Conservation (phyloP, 768 basidiomycete genomes). For the Termitomyces sp. region DNA sequence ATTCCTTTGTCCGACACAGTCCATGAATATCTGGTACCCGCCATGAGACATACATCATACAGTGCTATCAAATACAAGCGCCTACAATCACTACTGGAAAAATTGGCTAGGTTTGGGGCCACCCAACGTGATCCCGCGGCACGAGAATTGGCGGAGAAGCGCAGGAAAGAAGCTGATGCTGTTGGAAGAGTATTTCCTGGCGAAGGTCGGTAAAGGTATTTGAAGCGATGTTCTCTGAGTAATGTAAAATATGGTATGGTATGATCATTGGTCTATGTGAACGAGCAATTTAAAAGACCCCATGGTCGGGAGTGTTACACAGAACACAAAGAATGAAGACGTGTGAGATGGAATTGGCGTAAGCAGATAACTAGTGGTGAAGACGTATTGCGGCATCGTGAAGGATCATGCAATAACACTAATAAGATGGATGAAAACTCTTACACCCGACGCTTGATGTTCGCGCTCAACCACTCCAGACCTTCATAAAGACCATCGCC, state of each 20-base stretch:
- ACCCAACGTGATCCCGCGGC: constrained; percentile 52
- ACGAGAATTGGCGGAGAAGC: constrained; percentile 63
- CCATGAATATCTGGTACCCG: constrained; percentile 73
- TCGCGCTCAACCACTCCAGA: constrained; percentile 91
- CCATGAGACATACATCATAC: constrained; percentile 63
- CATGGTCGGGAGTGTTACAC: constrained; percentile 23
- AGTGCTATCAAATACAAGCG: constrained; percentile 61
- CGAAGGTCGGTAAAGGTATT: constrained; percentile 41
- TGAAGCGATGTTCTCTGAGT: constrained; percentile 2
- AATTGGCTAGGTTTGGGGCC: constrained; percentile 64
- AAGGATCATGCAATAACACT: constrained; percentile 55
- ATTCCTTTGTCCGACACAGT: constrained; percentile 71
- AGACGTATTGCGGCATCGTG: constrained; percentile 52
- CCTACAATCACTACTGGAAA: constrained; percentile 71
- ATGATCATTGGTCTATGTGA: constrained; percentile 31
- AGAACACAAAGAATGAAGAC: constrained; percentile 23
- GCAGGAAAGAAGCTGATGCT: constrained; percentile 73
- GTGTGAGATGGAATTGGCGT: constrained; percentile 25
- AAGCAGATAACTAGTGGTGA: constrained; percentile 35
- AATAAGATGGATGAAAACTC: constrained; percentile 31
- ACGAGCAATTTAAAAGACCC: constrained; percentile 22
- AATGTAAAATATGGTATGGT: constrained; percentile 11
- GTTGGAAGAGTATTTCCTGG: constrained; percentile 72
- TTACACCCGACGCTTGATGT: constrained; percentile 84
- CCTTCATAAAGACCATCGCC: constrained; percentile 99